These are phyloP conservation scores for Lachancea fermentati DNA, from an alignment of 805 yeast species.

Conservation along the genomic window DNA sequence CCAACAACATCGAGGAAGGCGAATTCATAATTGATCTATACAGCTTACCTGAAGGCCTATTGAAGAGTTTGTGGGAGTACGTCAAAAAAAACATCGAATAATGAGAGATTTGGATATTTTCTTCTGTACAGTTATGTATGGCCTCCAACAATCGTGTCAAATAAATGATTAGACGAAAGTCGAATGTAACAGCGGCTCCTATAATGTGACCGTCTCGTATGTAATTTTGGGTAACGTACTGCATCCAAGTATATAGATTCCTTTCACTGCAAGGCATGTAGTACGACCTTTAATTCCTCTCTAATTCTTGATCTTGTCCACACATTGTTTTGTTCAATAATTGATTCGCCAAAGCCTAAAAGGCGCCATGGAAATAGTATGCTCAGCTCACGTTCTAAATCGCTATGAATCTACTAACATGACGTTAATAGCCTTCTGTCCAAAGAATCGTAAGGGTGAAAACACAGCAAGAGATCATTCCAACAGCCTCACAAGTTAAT, in stretches of 20 bases:
- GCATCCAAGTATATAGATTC: too few relatives aligned
- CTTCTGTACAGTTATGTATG: background rate
- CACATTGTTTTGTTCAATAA: background rate
- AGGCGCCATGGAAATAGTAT: constrained; percentile 10
- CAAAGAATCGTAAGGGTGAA: constrained; percentile 79
- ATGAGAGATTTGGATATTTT: background rate
- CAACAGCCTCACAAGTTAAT: constrained; percentile 72
- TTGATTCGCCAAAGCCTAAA: too few relatives aligned
- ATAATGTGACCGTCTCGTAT: too few relatives aligned
- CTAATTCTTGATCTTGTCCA: background rate
- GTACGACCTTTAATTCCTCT: background rate
- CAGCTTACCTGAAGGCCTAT: constrained; percentile 84
- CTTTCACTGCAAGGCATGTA: background rate
- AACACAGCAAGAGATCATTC: constrained; percentile 74
- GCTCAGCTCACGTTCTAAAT: constrained; percentile 5
- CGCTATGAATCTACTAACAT: constrained; percentile 1
- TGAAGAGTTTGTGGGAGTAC: constrained; percentile 92
- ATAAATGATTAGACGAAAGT: background rate
- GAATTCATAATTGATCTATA: constrained; percentile 95
- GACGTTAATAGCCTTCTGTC: constrained; percentile 32
- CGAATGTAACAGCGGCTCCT: too few relatives aligned
- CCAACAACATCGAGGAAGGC: constrained; percentile 93
- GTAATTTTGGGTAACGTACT: too few relatives aligned
- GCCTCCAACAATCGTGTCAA: background rate
- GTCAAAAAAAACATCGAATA: constrained; percentile 62